Conservation (phyloP, 257 asterid genomes). For the Solanum lycopersicoides region DNA sequence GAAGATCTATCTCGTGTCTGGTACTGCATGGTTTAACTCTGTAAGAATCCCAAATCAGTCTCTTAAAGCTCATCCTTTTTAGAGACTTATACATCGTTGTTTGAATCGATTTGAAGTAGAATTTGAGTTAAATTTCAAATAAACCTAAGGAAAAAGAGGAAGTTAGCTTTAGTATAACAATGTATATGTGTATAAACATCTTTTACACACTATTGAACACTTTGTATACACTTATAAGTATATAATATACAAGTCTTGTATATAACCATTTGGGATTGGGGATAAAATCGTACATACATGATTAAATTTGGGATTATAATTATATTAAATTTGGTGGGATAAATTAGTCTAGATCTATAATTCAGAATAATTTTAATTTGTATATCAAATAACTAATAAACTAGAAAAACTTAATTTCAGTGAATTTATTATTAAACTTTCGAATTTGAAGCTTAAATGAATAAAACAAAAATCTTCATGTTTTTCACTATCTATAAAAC, state of each 20-base stretch:
- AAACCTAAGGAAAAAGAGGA: background rate
- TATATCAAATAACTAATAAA: background rate
- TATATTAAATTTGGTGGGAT: background rate
- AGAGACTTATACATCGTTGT: background rate
- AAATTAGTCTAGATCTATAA: background rate
- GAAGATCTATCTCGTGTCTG: too few relatives aligned
- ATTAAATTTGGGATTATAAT: background rate
- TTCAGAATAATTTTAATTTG: background rate
- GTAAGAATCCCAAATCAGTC: too few relatives aligned
- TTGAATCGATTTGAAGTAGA: background rate
- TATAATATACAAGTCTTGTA: background rate
- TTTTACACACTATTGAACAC: background rate
- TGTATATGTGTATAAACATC: background rate
- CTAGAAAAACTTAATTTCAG: background rate
- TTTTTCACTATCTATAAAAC: too few relatives aligned
- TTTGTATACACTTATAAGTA: background rate
- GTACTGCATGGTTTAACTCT: too few relatives aligned
- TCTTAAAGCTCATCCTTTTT: too few relatives aligned
- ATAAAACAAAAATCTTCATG: too few relatives aligned
- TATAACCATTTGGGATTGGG: background rate
- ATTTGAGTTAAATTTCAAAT: background rate
- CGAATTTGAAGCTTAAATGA: background rate
- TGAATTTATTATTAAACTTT: background rate
- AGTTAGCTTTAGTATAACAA: background rate
- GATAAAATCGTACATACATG: background rate